Evolutionary conservation across 148 eudicot species (phyloP), one percentile per base, ranked within the genome.

Genomic region (Rhododendron vialii): DNA sequence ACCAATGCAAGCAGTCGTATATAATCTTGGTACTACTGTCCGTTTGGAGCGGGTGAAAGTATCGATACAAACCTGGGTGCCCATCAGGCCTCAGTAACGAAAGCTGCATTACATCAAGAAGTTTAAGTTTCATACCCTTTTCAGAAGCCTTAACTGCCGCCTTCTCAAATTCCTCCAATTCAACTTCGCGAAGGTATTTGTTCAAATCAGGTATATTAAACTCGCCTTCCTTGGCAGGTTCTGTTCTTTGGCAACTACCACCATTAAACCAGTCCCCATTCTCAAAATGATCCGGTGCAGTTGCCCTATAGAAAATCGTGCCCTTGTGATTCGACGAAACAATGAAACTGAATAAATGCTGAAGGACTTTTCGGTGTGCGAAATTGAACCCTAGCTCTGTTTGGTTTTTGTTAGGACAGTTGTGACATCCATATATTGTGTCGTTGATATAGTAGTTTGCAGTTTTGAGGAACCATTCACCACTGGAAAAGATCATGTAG

Each of bases 1-100:
- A 94, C 98, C 98, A 94, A 55, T 94, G 98, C 88, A 94, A 65
- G 83, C 98, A 94, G 87, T 94, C 98, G 45, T 85, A 89, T 12
- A 89, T 86, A 12, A 88, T 84, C 81, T 35, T 69, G 1, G 87
- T 87, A 73, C 88, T 89, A 77, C 85, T 90, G 30, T 85, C 86
- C 53, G 69, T 88, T 10, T 89, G 91, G 75, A 89, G 91, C 5
- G 98, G 98, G 45, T 91, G 82, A 61, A 82, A 90, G 43, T 86
- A 87, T 84, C 98, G 86, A 82, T 92, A 94, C 1, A 94, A 91
- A 81, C 94, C 98, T 0, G 98, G 98, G 85, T 94, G 98, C 33
- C 95, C 98, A 76, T 94, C 98, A 1, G 98, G 95, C 88, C 98
- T 88, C 78, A 90, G 82, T 71, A 94, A 84, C 17, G 98, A 93